Base-by-base conservation (phyloP, 1,284 basidiomycete species). In the Lignosus rhinocerotis region DNA sequence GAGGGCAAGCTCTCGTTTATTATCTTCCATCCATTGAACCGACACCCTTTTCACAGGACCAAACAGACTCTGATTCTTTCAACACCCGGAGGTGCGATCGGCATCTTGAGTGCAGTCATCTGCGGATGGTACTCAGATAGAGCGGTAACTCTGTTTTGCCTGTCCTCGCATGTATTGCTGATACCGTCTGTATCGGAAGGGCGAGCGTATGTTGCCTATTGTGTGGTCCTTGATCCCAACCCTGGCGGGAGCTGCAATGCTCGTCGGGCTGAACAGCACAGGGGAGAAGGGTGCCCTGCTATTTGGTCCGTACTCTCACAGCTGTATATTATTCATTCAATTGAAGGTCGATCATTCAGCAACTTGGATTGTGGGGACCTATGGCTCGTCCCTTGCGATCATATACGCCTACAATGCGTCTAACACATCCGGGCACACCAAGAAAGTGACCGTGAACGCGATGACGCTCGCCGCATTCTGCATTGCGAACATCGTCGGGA, bases 341-440 rank as follows among this genome's bases (percentile, higher is more conserved):
- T n/a, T 33, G 17, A n/a, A 11, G 1, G n/a, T n/a, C n/a, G n/a
- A 8, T 17, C 6, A 6, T 30, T 2, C 25, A 85, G 84, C 76
- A 11, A 75, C 76, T 8, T 86, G 87, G 63, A 72, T 89, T n/a
- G 76, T 82, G 36, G 76, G 78, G 16, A 82, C 83, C 2, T 87
- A 83, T 63, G 85, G 85, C 9, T 84, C 82, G 48, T 80, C 84
- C 0, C 70, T 88, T 3, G 80, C 85, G 0, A 80, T 81, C 0
- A 77, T 89, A 17, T 89, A 87, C 62, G 83, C 84, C 0, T 88
- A 86, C 65, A 87, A 87, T 55, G 84, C 85, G 0, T 83, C 81
- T 49, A 88, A 89, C 66, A 87, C 82, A 0, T 80, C 80, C 43
- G 87, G 86, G 2, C 82, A 85, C 53, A 88, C 85, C 1, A 88